phyloP scores from a whole-genome alignment of 1,139 yeast species.

The Taiozyma sp. region DNA sequence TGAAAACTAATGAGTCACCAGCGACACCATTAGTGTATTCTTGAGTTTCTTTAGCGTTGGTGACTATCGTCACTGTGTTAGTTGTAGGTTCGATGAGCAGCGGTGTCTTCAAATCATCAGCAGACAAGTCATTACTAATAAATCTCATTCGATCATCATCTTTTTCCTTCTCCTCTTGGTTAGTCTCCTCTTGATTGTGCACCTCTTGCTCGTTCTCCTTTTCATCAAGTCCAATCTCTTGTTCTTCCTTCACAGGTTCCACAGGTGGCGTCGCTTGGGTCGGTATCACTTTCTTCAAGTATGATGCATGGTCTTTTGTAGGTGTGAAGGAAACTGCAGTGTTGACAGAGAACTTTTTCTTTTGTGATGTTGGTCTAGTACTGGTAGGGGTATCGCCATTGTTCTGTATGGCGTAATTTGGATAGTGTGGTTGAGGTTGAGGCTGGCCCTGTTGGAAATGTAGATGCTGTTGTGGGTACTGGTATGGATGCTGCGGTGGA shows the following conservation, averaged over 20 bases:
- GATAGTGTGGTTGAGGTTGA: background rate
- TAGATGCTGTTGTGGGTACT: background rate
- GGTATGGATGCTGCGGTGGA: background rate
- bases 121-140: slow-evolving; percentile 1
- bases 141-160: background rate
- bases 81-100: slow-evolving; percentile 5
- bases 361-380: background rate
- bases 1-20: slow-evolving; percentile 1
- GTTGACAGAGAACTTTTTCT: background rate
- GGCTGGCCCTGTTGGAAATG: background rate
- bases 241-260: background rate
- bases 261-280: background rate
- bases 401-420: background rate
- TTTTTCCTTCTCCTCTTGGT: background rate
- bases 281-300: background rate
- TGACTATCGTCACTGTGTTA: background rate
- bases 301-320: background rate
- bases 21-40: background rate
- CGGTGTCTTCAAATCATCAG: slow-evolving; percentile 4
- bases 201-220: background rate
- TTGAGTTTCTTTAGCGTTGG: background rate
- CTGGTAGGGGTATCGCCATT: background rate
- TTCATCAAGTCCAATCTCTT: background rate
- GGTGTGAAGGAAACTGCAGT: background rate
- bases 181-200: too few species aligned